A percentile compares a stretch with the other conserved stretches of the same genome.
Conservation (phyloP, 148 eudicot genomes). For the Fagopyrum homotropicum region DNA sequence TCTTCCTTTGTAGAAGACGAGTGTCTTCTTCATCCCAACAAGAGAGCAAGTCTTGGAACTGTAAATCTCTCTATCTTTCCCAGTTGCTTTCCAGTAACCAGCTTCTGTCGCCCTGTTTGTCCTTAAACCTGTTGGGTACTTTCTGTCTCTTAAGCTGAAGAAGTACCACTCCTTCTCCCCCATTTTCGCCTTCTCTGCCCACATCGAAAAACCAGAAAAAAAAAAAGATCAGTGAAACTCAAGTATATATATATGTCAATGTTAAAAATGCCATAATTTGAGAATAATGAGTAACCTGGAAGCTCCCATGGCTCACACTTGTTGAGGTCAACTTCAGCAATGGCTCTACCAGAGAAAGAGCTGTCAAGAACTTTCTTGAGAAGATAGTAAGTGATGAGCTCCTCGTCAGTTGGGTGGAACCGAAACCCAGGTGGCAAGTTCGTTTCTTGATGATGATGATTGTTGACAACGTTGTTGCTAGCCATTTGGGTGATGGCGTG, state of each 20-base stretch:
- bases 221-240: background rate
- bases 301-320: slow-evolving; percentile 98
- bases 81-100: slow-evolving; percentile 99
- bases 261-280: background rate
- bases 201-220: background rate
- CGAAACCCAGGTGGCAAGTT: slow-evolving; percentile 81
- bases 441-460: slow-evolving; percentile 20
- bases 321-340: slow-evolving; percentile 96
- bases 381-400: slow-evolving; percentile 78
- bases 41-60: slow-evolving; percentile 67
- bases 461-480: slow-evolving; percentile 13
- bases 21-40: slow-evolving; percentile 97
- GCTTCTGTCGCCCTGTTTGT: slow-evolving; percentile 89
- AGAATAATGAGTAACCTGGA: slow-evolving; percentile 41
- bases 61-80: slow-evolving; percentile 84
- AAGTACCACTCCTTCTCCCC: slow-evolving; percentile 99
- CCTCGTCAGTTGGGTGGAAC: slow-evolving; percentile 95
- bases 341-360: slow-evolving; percentile 65
- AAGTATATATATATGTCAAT: background rate
- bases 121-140: slow-evolving; percentile 86
- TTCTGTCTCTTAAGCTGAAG: slow-evolving; percentile 78
- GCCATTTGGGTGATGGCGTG: slow-evolving; percentile 2
- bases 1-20: slow-evolving; percentile 85
- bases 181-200: slow-evolving; percentile 74
- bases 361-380: slow-evolving; percentile 76